Conservation (phyloP, 495 filamentous ascomycete genomes). For the Aspergillus funiculosus region DNA sequence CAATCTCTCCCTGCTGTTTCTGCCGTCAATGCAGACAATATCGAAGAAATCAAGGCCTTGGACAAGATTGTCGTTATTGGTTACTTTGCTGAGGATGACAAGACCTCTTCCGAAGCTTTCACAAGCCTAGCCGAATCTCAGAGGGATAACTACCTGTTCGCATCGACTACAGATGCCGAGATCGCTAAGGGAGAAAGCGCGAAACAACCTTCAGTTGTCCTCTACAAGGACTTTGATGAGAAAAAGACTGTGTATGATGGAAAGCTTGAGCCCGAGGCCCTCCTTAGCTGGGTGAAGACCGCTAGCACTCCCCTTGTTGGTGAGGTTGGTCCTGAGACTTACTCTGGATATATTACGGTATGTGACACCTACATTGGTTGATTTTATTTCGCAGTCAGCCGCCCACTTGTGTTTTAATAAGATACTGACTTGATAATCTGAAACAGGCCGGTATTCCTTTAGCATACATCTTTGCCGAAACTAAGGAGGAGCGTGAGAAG, state of each 20-base stretch:
- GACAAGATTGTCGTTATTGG: conserved; percentile 95
- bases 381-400: not conserved
- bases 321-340: conserved; percentile 97
- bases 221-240: conserved; percentile 98
- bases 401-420: not conserved
- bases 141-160: conserved; percentile 90
- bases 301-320: conserved; percentile 87
- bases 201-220: conserved; percentile 75
- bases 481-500: conserved; percentile 76
- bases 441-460: conserved; percentile 79
- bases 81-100: conserved; percentile 80
- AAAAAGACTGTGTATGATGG: conserved; percentile 81
- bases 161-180: conserved; percentile 69
- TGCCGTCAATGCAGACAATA: conserved; percentile 64
- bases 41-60: conserved; percentile 94
- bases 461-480: conserved; percentile 97
- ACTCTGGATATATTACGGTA: conserved; percentile 89
- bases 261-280: conserved; percentile 67
- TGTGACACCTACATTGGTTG: conserved; percentile 22
- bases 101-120: conserved; percentile 77
- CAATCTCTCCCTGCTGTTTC: conserved; percentile 94
- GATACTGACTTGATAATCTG: conserved; percentile 5
- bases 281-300: conserved; percentile 76
- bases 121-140: conserved; percentile 71
- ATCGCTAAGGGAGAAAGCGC: conserved; percentile 88